These are phyloP conservation scores for Hypoxylon crocopeplum DNA, from an alignment of 495 filamentous ascomycete genomes.

Conservation along the genomic window DNA sequence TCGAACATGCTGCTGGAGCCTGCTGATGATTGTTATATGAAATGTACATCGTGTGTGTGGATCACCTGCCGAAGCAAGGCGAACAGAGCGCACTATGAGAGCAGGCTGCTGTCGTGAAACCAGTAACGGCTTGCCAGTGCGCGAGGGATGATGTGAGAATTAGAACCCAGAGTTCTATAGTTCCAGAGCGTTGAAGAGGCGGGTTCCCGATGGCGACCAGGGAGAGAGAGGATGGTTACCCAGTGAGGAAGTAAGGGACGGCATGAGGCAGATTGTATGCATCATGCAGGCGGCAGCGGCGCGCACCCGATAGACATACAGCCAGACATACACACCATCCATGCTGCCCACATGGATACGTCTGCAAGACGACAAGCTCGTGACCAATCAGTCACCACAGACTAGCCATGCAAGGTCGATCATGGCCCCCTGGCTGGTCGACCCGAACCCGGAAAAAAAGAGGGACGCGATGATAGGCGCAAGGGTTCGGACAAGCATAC, in stretches of 20 bases:
- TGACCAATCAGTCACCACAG: constrained; percentile 33
- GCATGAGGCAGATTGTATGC: constrained; percentile 43
- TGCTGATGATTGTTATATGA: constrained; percentile 17
- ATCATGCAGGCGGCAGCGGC: constrained; percentile 45
- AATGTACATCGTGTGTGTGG: constrained; percentile 16
- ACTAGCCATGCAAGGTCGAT: constrained; percentile 33
- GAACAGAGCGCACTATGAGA: not conserved
- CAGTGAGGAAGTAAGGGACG: constrained; percentile 17
- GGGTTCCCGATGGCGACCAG: constrained; percentile 15
- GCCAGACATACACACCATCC: constrained; percentile 22
- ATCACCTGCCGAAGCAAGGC: constrained; percentile 17
- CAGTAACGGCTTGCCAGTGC: not conserved
- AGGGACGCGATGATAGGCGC: constrained; percentile 7
- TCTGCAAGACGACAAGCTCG: constrained; percentile 24
- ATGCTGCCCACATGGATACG: constrained; percentile 35
- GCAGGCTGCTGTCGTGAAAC: constrained; percentile 19
- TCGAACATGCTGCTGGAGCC: constrained; percentile 5
- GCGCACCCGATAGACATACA: constrained; percentile 37
- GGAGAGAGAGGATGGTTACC: constrained; percentile 3
- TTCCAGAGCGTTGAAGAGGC: constrained; percentile 5
- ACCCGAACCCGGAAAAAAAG: constrained; percentile 1
- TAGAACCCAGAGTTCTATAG: constrained; percentile 5
- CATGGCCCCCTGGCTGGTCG: constrained; percentile 14
- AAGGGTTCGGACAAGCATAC: not conserved
- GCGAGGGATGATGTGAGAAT: not conserved